These are phyloP conservation scores for Candida albicans DNA, from an alignment of 1,139 yeast species.

Conservation along the genomic window DNA sequence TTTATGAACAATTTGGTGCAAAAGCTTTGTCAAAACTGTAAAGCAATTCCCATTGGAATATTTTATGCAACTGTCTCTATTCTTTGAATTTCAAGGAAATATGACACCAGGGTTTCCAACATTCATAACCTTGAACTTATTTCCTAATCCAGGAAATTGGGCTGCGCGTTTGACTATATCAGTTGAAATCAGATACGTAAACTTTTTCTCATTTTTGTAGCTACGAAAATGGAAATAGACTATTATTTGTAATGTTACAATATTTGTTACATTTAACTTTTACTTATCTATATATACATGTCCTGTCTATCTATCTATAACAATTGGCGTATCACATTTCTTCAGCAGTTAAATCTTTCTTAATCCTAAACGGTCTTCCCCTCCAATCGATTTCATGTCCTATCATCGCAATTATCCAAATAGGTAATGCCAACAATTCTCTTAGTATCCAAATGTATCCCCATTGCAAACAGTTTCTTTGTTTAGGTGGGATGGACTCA, in stretches of 20 bases:
- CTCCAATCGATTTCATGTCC: conserved; percentile 86
- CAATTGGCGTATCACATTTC: conserved; percentile 33
- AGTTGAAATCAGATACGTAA: too few species aligned
- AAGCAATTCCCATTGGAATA: too few species aligned
- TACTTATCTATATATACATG: neutral
- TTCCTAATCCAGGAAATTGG: too few species aligned
- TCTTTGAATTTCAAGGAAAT: too few species aligned
- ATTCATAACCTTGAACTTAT: too few species aligned
- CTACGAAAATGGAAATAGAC: too few species aligned
- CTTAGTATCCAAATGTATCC: conserved; percentile 59
- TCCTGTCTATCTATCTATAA: neutral
- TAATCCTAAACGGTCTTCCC: conserved; percentile 70
- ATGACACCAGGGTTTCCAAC: too few species aligned
- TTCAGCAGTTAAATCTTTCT: conserved; percentile 75
- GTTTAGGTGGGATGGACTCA: conserved; percentile 14
- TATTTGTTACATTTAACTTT: neutral
- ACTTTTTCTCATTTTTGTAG: too few species aligned
- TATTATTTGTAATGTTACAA: neutral
- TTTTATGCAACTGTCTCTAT: too few species aligned
- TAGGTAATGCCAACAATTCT: conserved; percentile 76
- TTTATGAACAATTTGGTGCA: too few species aligned
- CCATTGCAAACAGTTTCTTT: conserved; percentile 25
- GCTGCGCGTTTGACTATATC: too few species aligned
- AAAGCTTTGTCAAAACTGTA: too few species aligned
- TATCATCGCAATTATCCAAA: conserved; percentile 78